phyloP scores from a whole-genome alignment of 768 basidiomycete species.

The Suillus tomentosus region DNA sequence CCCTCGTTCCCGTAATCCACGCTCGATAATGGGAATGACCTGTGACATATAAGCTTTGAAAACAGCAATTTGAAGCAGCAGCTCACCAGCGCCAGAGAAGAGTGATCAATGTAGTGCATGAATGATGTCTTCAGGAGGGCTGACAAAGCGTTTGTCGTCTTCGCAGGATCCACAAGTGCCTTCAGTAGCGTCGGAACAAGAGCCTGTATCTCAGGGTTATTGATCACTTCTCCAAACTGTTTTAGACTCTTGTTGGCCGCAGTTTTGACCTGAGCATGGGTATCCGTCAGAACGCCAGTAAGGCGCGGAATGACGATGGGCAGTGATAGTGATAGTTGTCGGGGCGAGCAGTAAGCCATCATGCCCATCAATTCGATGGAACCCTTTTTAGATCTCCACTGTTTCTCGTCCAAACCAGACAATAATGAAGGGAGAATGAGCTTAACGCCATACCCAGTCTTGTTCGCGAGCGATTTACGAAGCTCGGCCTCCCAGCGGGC shows the following conservation, averaged over 20 bases:
- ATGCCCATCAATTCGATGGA: slow-evolving; percentile 95
- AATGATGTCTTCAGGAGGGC: slow-evolving; percentile 92
- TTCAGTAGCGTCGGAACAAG: slow-evolving; percentile 89
- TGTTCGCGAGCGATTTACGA: no score
- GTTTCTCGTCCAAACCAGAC: slow-evolving; percentile 93
- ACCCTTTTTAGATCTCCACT: slow-evolving; percentile 97
- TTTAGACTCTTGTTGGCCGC: slow-evolving; percentile 96
- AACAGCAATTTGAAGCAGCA: slow-evolving; percentile 2
- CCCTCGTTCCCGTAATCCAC: slow-evolving; percentile 88
- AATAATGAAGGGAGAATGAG: slow-evolving; percentile 89
- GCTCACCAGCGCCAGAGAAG: slow-evolving; percentile 87
- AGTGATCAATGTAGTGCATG: slow-evolving; percentile 97
- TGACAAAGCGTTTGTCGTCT: slow-evolving; percentile 81
- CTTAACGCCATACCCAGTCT: slow-evolving; percentile 88
- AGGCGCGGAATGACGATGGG: slow-evolving; percentile 97
- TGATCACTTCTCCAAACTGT: slow-evolving; percentile 97
- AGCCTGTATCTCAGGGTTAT: slow-evolving; percentile 93
- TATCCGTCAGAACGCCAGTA: slow-evolving; percentile 93
- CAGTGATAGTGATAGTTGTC: slow-evolving; percentile 90
- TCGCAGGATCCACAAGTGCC: slow-evolving; percentile 92
- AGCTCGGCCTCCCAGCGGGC: no score
- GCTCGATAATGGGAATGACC: slow-evolving; percentile 94
- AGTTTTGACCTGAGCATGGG: slow-evolving; percentile 91
- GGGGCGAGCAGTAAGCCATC: slow-evolving; percentile 98
- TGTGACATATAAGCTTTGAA: slow-evolving; percentile 29